Evolutionary conservation across 208 protist species (phyloP), one percentile per base, ranked within the genome.

Genomic region (Blechomonas ayalai): DNA sequence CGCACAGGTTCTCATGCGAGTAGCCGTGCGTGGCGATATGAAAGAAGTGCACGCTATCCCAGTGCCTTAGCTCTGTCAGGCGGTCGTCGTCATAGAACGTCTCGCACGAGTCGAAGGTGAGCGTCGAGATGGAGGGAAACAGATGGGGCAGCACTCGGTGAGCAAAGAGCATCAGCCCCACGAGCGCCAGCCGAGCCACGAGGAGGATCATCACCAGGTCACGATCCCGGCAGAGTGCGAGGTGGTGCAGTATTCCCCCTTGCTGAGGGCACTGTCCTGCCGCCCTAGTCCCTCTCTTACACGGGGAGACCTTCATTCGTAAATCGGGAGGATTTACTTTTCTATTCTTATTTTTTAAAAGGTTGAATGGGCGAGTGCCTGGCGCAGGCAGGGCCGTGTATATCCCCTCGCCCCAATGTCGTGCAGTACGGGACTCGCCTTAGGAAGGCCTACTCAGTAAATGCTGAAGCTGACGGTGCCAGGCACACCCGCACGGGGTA

Each of bases 41-140:
- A 53, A 67, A 80, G 48, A 77, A 82, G 62, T 91, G 78, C 16
- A 84, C 75, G 31, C 50, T 65, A 47, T 91, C 82, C 74, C 77
- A 91, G 28, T 76, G 52, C 16, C 72, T 59, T 34, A 82, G 57
- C 52, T 77, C 67, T 0, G 70, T 43, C 34, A 81, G 63, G 19
- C 52, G 58, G 38, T 47, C 39, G 44, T 83, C 63, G 42, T 70
- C 52, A 50, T 82, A 73, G 23, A 90, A 49, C 34, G 59, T 32
- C 47, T 58, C 58, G 3, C 69, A 39, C 3, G 58, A 72, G 61
- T 90, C 81, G 33, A 82, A 85, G 33, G 73, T 43, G 13, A 82
- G 62, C 3, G 66, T 46, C 24, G 46, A 44, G 9, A 40, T 53
- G 3, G 48, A 49, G 3, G 53, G 20, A 59, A 73, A 62, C 23